Percentiles rank a stretch among this genome's conserved stretches.
Evolutionary conservation across 768 basidiomycete species (phyloP).

Genomic region (Collybiopsis confluens): DNA sequence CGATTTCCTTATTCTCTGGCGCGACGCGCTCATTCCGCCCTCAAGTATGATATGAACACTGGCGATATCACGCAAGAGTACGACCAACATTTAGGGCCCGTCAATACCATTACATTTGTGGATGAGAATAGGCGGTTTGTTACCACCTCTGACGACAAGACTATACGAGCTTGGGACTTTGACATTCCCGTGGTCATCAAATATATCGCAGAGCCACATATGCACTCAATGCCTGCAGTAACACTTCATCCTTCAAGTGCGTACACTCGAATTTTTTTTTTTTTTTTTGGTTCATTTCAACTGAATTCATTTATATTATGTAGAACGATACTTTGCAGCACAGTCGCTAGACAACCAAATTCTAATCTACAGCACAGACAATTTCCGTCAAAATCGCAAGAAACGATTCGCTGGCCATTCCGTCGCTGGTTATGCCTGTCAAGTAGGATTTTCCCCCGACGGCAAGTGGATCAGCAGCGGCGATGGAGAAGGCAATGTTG

Average conservation of each 20-base stretch:
- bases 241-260: slow-evolving; percentile 91
- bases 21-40: slow-evolving; percentile 10
- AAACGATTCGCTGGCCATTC: slow-evolving; percentile 98
- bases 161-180: slow-evolving; percentile 98
- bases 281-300: slow-evolving; percentile 8
- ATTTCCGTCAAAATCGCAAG: slow-evolving; percentile 97
- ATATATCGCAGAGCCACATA: slow-evolving; percentile 97
- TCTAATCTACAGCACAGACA: slow-evolving; percentile 94
- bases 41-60: slow-evolving; percentile 90
- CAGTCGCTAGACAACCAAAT: slow-evolving; percentile 99
- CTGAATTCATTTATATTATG: slow-evolving; percentile 12
- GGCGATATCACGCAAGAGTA: slow-evolving; percentile 98
- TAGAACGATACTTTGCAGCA: slow-evolving; percentile 94
- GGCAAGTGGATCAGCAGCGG: slow-evolving; percentile 98
- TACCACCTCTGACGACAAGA: slow-evolving; percentile 98
- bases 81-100: slow-evolving; percentile 96
- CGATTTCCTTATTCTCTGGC: background rate
- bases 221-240: slow-evolving; percentile 99
- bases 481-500: slow-evolving; percentile 90
- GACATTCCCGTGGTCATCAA: slow-evolving; percentile 99
- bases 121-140: slow-evolving; percentile 97
- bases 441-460: slow-evolving; percentile 96
- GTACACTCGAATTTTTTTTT: slow-evolving; percentile 28
- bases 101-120: slow-evolving; percentile 98
- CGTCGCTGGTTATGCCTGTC: slow-evolving; percentile 95